A percentile compares a stretch with the other conserved stretches of the same genome.
phyloP scores from a whole-genome alignment of 2,329 filamentous ascomycete genomes.

The Fusarium acutatum region DNA sequence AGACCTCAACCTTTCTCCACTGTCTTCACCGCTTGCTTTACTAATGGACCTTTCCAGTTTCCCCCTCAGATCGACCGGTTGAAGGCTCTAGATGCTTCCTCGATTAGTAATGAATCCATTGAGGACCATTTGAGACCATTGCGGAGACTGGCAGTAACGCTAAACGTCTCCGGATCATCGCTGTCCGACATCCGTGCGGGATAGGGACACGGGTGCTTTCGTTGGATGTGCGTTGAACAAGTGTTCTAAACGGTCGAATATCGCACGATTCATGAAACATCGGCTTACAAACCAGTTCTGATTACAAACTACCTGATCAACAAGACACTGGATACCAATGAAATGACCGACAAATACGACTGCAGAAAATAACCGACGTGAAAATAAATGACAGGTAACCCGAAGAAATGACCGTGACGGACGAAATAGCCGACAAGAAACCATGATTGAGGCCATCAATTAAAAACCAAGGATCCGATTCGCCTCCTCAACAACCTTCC shows the following conservation, averaged over 20 bases:
- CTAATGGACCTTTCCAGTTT: constrained; percentile 1
- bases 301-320: background rate
- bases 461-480: constrained; percentile 56
- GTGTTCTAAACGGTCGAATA: background rate
- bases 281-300: constrained; percentile 10
- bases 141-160: background rate
- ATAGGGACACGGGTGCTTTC: background rate
- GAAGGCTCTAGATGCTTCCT: constrained; percentile 27
- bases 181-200: background rate
- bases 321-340: background rate
- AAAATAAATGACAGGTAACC: background rate
- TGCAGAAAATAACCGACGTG: background rate
- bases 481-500: constrained; percentile 50
- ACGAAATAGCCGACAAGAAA: background rate
- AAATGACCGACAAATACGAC: background rate
- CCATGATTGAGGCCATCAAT: background rate
- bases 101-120: constrained; percentile 25
- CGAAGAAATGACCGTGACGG: background rate
- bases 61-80: background rate
- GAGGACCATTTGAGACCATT: background rate
- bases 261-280: background rate
- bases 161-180: background rate
- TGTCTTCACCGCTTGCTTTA: constrained; percentile 23
- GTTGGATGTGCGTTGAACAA: background rate
- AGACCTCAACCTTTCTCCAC: background rate